Evolutionary conservation across 2,329 filamentous ascomycete species (phyloP).

Genomic region (Penicillium concentricum): DNA sequence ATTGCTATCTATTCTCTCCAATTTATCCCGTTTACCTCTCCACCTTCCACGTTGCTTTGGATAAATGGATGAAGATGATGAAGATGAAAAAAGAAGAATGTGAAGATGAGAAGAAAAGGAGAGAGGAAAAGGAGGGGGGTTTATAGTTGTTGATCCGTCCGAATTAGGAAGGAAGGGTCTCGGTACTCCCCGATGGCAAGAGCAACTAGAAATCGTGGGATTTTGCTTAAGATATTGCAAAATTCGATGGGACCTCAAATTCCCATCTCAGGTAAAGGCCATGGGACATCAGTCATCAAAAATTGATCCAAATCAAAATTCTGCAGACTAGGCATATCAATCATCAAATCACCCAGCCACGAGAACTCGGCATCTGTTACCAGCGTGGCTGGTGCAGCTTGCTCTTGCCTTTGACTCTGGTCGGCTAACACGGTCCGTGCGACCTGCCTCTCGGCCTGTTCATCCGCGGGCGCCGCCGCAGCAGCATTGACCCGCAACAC

Average conservation of each 20-base stretch:
- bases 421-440: neutral
- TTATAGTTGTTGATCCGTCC: neutral
- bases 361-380: slow-evolving; percentile 37
- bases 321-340: slow-evolving; percentile 47
- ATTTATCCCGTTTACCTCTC: neutral
- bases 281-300: slow-evolving; percentile 32
- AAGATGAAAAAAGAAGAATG: too few relatives aligned
- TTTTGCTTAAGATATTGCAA: too few relatives aligned
- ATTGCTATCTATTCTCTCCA: too few relatives aligned
- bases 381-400: slow-evolving; percentile 18
- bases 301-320: slow-evolving; percentile 48
- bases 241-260: slow-evolving; percentile 12
- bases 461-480: slow-evolving; percentile 20
- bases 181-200: neutral
- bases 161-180: neutral
- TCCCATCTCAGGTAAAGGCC: slow-evolving; percentile 29
- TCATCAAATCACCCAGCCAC: slow-evolving; percentile 47
- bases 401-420: neutral
- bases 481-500: slow-evolving; percentile 39
- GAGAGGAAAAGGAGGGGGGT: neutral
- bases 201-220: neutral
- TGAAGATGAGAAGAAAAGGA: neutral
- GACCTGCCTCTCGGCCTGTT: neutral
- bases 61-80: too few relatives aligned
- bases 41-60: neutral